Evolutionary conservation across 2,329 filamentous ascomycete species (phyloP).

Genomic region (Neofusicoccum parvum): DNA sequence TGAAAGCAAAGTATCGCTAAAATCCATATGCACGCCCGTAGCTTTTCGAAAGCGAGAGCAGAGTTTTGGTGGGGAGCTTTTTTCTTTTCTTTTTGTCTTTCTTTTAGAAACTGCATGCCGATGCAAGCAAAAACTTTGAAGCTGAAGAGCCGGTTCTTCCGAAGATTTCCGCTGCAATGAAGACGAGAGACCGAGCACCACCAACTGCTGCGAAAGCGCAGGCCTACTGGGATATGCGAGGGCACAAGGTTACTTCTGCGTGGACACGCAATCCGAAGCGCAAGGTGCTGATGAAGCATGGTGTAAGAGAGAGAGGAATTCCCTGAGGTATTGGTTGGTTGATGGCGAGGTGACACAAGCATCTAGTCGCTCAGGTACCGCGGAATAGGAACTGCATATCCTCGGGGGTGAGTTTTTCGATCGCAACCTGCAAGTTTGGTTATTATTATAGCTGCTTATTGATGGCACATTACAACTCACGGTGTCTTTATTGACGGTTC

Average conservation of each 20-base stretch:
- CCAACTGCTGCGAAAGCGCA: too few species aligned
- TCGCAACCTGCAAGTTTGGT: slow-evolving; percentile 56
- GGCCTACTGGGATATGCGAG: too few species aligned
- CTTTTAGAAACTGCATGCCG: neutral
- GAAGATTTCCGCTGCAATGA: neutral
- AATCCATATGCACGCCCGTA: neutral
- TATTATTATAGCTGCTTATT: neutral
- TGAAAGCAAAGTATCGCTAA: neutral
- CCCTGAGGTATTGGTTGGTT: too few species aligned
- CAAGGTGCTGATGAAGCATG: too few species aligned
- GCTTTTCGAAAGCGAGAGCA: neutral
- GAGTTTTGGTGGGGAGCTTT: neutral
- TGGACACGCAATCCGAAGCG: too few species aligned
- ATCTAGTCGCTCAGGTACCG: slow-evolving; percentile 47
- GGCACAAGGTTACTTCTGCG: too few species aligned
- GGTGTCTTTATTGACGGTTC: slow-evolving; percentile 92
- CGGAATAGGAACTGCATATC: slow-evolving; percentile 98
- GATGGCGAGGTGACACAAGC: too few species aligned
- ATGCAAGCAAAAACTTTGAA: neutral
- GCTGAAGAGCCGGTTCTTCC: neutral
- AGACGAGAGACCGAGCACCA: too few species aligned
- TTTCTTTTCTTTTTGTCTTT: too few species aligned
- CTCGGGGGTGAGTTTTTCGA: slow-evolving; percentile 86
- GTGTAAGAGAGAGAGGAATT: too few species aligned
- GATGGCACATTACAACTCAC: neutral